Evolutionary conservation across 768 basidiomycete genomes (phyloP).

Genomic region (Termitomyces sp.): DNA sequence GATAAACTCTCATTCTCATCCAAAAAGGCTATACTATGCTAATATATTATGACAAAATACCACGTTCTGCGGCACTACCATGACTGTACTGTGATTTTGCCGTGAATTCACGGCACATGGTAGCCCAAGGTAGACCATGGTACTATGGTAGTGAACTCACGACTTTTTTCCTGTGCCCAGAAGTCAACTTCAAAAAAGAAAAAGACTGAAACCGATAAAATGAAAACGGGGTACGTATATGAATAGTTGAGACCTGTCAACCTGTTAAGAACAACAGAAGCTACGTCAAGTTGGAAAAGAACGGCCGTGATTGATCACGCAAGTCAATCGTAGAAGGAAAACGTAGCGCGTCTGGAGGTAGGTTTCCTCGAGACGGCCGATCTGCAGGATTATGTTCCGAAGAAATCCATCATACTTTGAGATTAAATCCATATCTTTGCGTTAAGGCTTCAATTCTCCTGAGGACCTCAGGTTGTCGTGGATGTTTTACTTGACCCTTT

Average conservation of each 20-base stretch:
- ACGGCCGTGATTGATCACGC: slow-evolving; percentile 8
- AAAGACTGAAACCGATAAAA: not conserved
- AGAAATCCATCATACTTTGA: slow-evolving; percentile 7
- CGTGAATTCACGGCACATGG: too few relatives aligned
- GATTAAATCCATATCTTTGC: not conserved
- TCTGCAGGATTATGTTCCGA: slow-evolving; percentile 16
- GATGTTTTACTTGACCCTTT: slow-evolving; percentile 22
- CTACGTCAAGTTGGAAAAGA: slow-evolving; percentile 1
- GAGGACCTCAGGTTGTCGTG: slow-evolving; percentile 28
- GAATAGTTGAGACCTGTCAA: not conserved
- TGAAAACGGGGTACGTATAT: not conserved
- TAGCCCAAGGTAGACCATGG: too few relatives aligned
- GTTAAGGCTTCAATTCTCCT: slow-evolving; percentile 5
- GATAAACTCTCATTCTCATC: too few relatives aligned
- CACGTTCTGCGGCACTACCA: too few relatives aligned
- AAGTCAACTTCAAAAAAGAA: too few relatives aligned
- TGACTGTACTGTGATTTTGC: too few relatives aligned
- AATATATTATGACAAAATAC: too few relatives aligned
- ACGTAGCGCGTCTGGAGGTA: slow-evolving; percentile 9
- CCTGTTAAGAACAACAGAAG: not conserved
- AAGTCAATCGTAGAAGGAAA: slow-evolving; percentile 10
- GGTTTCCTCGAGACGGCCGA: slow-evolving; percentile 15
- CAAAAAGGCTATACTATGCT: too few relatives aligned
- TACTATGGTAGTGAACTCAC: too few relatives aligned
- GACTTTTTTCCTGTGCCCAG: too few relatives aligned